These are phyloP conservation scores for Dryadomyces quercus-mongolicae DNA, from an alignment of 2,329 filamentous ascomycete genomes.

Conservation along the genomic window DNA sequence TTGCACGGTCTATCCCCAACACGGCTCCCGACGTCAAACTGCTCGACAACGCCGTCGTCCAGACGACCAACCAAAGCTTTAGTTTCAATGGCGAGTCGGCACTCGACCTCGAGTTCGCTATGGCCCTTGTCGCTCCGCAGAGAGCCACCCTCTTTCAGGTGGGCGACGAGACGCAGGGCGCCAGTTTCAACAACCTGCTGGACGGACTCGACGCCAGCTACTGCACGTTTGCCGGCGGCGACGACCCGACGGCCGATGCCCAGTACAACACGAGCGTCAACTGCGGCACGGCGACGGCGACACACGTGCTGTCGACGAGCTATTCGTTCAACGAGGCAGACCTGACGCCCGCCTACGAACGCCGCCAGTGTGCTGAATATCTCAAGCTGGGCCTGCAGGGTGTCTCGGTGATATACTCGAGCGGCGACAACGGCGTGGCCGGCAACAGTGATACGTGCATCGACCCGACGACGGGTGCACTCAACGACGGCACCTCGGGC, in stretches of 20 bases:
- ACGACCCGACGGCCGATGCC: slow-evolving; percentile 23
- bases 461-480: slow-evolving; percentile 17
- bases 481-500: slow-evolving; percentile 20
- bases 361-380: slow-evolving; percentile 42
- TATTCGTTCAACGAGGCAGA: slow-evolving; percentile 42
- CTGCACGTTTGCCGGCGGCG: slow-evolving; percentile 28
- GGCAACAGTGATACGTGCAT: slow-evolving; percentile 26
- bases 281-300: slow-evolving; percentile 30
- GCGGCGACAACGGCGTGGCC: slow-evolving; percentile 36
- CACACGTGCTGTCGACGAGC: slow-evolving; percentile 42
- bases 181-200: slow-evolving; percentile 18
- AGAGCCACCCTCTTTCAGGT: slow-evolving; percentile 35
- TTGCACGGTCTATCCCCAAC: slow-evolving; percentile 25
- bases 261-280: slow-evolving; percentile 25
- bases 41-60: slow-evolving; percentile 22
- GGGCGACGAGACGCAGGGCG: slow-evolving; percentile 23
- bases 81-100: slow-evolving; percentile 25
- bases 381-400: slow-evolving; percentile 44
- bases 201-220: slow-evolving; percentile 33
- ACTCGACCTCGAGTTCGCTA: slow-evolving; percentile 26
- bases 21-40: slow-evolving; percentile 23
- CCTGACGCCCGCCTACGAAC: slow-evolving; percentile 32
- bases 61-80: slow-evolving; percentile 23
- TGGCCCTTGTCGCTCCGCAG: slow-evolving; percentile 36
- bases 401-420: slow-evolving; percentile 36